Base-by-base conservation (phyloP, 371 early-diverging fungal genomes). In the Neoconidiobolus thromboides region DNA sequence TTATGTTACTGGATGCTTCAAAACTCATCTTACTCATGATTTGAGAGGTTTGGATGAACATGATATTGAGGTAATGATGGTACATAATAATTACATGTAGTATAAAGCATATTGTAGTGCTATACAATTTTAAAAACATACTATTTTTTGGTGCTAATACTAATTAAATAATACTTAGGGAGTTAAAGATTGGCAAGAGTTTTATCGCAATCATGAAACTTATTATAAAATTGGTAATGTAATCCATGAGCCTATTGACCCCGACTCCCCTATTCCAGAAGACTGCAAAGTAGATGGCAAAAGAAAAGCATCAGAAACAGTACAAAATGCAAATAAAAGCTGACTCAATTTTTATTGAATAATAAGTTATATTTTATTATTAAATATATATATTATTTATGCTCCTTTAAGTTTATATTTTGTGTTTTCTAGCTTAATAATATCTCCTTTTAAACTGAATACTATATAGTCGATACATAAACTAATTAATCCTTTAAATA, bases 21-120 rank as follows among this genome's bases (percentile, higher is more conserved):
- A 89, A 61, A 85, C 86, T 14, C 91, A 95, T 65, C 71, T 93
- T 42, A 93, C 95, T 1, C 91, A 92, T 62, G 97, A 97, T 69
- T 68, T 87, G 12, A 81, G 96, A 26, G 95, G 93, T 0, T 71
- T 96, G 7, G 73, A 70, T 1, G 72, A 73, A 10, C 70, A 71
- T 1, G 76, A 97, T 67, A 60, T 93, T 5, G 79, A 81, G 65
- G 85, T 81, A 76, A 15, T 63, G 40, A 26, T 26, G 26, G 26
- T 1, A 5, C 7, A 4, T 40, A 61, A 46, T n/a, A 46, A 46
- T 46, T 46, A 46, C n/a, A n/a, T 46, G n/a, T 46, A 26, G 26
- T 26, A 26, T 26, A 26, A 26, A 26, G 26, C 26, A 26, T 26
- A 26, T 26, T 26, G 26, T 26, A 26, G 0, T 26, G 26, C 26